Percentiles rank a stretch among this genome's conserved stretches.
Conservation (phyloP, 345 rosid genomes). For the Raphanus sativus region DNA sequence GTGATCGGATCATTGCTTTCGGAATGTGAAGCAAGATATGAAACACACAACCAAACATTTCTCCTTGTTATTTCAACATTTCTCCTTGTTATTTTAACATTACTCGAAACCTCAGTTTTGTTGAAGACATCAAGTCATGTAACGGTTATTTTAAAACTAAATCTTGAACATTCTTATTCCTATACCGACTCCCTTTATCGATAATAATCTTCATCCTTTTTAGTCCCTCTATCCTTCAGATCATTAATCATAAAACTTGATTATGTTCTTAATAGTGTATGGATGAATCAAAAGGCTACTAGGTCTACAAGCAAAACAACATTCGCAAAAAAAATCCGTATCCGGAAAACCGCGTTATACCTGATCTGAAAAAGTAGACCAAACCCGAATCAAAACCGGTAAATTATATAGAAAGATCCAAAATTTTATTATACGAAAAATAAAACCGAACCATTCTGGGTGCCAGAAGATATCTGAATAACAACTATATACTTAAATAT, state of each 20-base stretch:
- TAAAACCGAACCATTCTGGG: background rate
- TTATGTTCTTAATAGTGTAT: background rate
- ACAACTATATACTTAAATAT: background rate
- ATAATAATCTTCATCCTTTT: slow-evolving; percentile 11
- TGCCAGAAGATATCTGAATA: background rate
- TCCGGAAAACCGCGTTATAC: background rate
- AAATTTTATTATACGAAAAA: background rate
- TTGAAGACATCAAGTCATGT: slow-evolving; percentile 13
- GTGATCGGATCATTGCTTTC: background rate
- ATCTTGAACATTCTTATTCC: slow-evolving; percentile 19
- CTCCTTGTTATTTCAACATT: background rate
- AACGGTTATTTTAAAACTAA: slow-evolving; percentile 8
- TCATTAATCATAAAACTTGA: slow-evolving; percentile 7
- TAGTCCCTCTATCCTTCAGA: background rate
- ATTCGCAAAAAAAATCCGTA: background rate
- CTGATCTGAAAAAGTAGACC: background rate
- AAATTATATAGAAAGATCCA: background rate
- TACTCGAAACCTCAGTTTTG: background rate
- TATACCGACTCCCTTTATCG: slow-evolving; percentile 4
- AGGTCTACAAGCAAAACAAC: slow-evolving; percentile 1
- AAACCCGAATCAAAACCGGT: background rate
- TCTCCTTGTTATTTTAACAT: background rate
- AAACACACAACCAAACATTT: background rate
- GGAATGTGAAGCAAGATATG: background rate
- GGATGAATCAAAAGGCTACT: background rate